Evolutionary conservation across 352 stramenopile genomes (phyloP).

Genomic region (Phytopythium helicoides): DNA sequence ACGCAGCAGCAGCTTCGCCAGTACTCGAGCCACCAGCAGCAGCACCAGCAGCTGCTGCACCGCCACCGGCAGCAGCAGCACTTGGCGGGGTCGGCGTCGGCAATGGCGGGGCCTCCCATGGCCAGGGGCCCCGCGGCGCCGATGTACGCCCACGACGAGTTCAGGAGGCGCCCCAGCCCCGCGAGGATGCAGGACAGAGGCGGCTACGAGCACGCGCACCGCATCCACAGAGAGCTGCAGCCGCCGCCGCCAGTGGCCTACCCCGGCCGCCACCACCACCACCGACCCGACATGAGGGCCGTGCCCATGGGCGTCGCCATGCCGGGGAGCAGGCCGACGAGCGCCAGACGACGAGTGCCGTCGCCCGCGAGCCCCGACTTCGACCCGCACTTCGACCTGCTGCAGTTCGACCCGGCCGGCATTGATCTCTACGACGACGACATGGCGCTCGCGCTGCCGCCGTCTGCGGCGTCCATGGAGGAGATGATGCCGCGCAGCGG

Average conservation of each 20-base stretch:
- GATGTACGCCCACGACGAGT: constrained; percentile 7
- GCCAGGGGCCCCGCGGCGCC: neutral
- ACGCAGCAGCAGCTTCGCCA: constrained; percentile 31
- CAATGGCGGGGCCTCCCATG: neutral
- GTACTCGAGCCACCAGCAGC: constrained; percentile 29
- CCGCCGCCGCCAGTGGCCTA: neutral
- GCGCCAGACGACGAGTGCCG: neutral
- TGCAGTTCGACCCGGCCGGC: constrained; percentile 3
- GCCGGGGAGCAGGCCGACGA: constrained; percentile 2
- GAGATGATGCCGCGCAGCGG: no score
- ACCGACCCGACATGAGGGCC: constrained; percentile 6
- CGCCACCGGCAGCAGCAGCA: constrained; percentile 6
- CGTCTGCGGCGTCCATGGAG: neutral
- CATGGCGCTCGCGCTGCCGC: constrained; percentile 1
- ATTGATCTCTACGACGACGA: constrained; percentile 6
- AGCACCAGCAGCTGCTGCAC: constrained; percentile 32
- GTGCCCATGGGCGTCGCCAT: constrained; percentile 13
- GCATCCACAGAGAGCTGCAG: constrained; percentile 40
- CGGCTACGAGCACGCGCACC: constrained; percentile 17
- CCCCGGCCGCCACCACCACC: neutral
- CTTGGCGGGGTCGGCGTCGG: no score
- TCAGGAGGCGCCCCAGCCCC: no score
- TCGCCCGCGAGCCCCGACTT: constrained; percentile 3
- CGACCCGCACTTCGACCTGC: constrained; percentile 1
- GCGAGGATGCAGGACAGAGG: constrained; percentile 5